These are phyloP conservation scores for Pythium monospermum DNA, from an alignment of 352 stramenopile genomes.

Conservation along the genomic window DNA sequence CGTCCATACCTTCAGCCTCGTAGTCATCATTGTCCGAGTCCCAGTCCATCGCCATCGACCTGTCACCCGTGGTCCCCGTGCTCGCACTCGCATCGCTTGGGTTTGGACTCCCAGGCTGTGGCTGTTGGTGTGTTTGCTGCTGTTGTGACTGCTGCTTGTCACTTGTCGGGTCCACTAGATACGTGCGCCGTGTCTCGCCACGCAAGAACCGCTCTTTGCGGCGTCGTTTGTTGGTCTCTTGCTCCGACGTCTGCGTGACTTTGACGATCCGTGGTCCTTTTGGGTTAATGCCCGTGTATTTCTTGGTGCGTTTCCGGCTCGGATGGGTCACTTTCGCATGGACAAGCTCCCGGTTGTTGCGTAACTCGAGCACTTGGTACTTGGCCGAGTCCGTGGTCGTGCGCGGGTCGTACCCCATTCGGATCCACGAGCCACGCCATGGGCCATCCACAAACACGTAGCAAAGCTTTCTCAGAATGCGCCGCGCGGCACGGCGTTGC, in stretches of 20 bases:
- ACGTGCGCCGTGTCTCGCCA: constrained; percentile 56
- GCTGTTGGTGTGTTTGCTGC: background rate
- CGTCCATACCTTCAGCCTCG: constrained; percentile 34
- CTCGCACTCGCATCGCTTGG: constrained; percentile 7
- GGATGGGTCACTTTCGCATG: constrained; percentile 72
- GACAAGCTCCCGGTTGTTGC: constrained; percentile 78
- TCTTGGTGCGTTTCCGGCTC: constrained; percentile 61
- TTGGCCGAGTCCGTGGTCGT: constrained; percentile 33
- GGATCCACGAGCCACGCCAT: constrained; percentile 78
- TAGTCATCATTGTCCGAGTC: constrained; percentile 35
- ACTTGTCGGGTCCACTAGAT: constrained; percentile 40
- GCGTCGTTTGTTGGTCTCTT: constrained; percentile 59
- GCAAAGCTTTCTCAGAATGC: constrained; percentile 64
- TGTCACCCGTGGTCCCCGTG: constrained; percentile 11
- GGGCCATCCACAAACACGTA: constrained; percentile 83
- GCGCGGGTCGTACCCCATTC: constrained; percentile 76
- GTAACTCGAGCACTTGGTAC: constrained; percentile 76
- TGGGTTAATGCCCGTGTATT: constrained; percentile 47
- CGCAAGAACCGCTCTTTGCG: constrained; percentile 64
- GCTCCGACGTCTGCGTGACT: constrained; percentile 63
- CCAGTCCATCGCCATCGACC: constrained; percentile 20
- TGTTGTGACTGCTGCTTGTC: background rate
- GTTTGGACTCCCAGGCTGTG: constrained; percentile 1
- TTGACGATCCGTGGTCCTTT: constrained; percentile 71
- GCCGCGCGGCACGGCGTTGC: constrained; percentile 54